phyloP scores from a whole-genome alignment of 73 alveolate species.

The Stentor coeruleus region DNA sequence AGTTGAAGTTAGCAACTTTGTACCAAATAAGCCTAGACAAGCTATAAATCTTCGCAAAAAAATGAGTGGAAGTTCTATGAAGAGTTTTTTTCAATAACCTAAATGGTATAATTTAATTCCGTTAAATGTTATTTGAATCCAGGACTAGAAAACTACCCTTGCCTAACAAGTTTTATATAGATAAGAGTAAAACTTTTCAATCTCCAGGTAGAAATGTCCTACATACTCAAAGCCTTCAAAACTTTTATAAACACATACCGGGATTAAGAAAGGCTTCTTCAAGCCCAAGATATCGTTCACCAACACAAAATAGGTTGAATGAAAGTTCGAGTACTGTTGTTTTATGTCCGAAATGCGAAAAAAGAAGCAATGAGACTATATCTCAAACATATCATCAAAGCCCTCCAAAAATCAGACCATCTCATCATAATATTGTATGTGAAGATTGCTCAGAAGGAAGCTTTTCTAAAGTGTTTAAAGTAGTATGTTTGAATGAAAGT shows the following conservation, averaged over 20 bases:
- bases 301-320: background rate
- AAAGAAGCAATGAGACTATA: background rate
- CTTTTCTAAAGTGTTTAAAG: slow-evolving; percentile 1
- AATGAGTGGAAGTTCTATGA: background rate
- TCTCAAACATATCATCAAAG: background rate
- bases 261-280: background rate
- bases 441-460: slow-evolving; percentile 18
- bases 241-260: background rate
- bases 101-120: background rate
- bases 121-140: background rate
- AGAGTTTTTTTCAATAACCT: background rate
- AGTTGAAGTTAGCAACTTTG: background rate
- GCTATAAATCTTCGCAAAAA: no score
- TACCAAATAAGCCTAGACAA: background rate
- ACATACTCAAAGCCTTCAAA: no score
- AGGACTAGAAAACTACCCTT: background rate
- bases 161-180: background rate
- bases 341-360: background rate
- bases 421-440: background rate
- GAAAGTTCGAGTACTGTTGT: background rate
- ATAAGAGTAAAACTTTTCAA: background rate
- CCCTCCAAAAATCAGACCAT: slow-evolving; percentile 18
- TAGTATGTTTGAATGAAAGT: background rate
- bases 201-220: background rate
- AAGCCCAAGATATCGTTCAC: background rate